Evolutionary conservation across 1,139 yeast species (phyloP), one percentile per base, ranked within the genome.

Genomic region (Kazachstania sp.): DNA sequence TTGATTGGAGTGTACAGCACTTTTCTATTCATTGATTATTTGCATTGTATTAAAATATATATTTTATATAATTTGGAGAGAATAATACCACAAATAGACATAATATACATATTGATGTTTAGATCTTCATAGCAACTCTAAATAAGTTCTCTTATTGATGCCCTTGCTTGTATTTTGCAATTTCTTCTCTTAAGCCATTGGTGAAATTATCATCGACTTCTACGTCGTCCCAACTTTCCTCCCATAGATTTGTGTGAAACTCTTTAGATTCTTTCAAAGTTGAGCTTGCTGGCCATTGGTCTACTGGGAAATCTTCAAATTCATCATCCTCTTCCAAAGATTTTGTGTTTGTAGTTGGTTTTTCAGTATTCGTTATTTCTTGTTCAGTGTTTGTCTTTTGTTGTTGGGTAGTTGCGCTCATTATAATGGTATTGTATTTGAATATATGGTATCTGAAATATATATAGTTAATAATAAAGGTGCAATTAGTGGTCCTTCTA

Each of bases 221-320:
- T 51, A 83, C 94, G 62, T 86, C 96, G 57, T 88, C 96, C 97
- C 97, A 88, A 63, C 86, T 90, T 65, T 88, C 95, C 62, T 88
- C 95, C 96, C 97, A 88, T 49, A 87, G 75, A 54, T 78, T 79
- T 70, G 55, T 70, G 62, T 53, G 70, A 52, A 61, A 64, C 43
- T 66, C 67, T 13, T 60, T 49, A 12, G 57, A 51, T 16, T 54
- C 59, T 35, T 53, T 56, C n/a, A 76, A 61, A 11, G 77, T 64
- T 39, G 75, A 74, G 38, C 69, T 69, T 37, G 71, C 73, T 29
- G 72, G 68, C 84, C 84, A 79, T 51, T 76, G 77, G 68, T 86
- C 95, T 46, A 80, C 88, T 3, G 95, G 96, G 67, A 88, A 88
- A 63, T 88, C 97, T 70, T 88, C 97, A 65, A 88, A 88, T 66